Evolutionary conservation across 2,329 filamentous ascomycete genomes (phyloP), one percentile per base, ranked within the genome.

Genomic region (Diaporthe sp.): DNA sequence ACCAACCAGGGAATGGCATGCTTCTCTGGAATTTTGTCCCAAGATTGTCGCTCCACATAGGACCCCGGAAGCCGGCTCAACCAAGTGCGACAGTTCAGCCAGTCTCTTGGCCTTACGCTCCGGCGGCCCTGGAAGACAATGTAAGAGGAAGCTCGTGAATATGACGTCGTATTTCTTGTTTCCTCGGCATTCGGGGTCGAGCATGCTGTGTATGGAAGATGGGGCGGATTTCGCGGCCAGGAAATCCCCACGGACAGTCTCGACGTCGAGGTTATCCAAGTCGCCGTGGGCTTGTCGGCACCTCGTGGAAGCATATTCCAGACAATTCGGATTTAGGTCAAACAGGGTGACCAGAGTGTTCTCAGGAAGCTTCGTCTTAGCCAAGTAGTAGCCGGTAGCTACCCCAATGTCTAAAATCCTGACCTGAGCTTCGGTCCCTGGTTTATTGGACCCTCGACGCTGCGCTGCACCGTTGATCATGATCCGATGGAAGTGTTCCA

Each of bases 11-110:
- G 67, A 71, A 31, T 71, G 67, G 34, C 10, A 12, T 25, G 49
- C 67, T 25, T 71, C 49, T 22, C 17, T 55, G 34, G 49, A 71
- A 42, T 28, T 5, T 17, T 25, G 44, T 17, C 67, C 49, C 37
- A 71, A 44, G 10, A 70, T 57, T 42, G 49, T 71, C 67, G 67
- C 46, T 13, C 67, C 67, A 31, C 67, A 55, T 9, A 70, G n/a
- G n/a, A 55, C 37, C n/a, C 49, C 67, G 22, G 49, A 51, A 3
- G 4, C 34, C 49, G 46, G 46, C 49, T 71, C 49, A 15, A 71
- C 46, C 8, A 57, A 25, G 13, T 42, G 49, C 4, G 62, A 51
- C 67, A 71, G 6, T n/a, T 39, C 37, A 42, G 67, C 49, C 25
- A 55, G 39, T 10, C 49, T 31, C n/a, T 55, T 44, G 15, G 34